Conservation (phyloP, 805 yeast genomes). For the Torulaspora indica region DNA sequence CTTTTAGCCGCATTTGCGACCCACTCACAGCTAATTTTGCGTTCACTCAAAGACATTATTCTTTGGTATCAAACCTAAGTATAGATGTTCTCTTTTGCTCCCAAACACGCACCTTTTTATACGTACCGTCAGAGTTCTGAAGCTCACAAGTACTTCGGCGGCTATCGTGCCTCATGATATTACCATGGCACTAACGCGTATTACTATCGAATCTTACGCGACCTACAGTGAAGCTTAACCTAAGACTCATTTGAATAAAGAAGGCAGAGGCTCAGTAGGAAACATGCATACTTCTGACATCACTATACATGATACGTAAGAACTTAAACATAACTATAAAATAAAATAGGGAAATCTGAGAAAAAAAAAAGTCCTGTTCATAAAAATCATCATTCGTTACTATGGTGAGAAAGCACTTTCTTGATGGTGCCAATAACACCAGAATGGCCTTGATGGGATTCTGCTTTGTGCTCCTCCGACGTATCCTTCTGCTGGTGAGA, state of each 20-base stretch:
- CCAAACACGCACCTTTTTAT: neutral
- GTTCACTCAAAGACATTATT: neutral
- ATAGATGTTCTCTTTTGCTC: neutral
- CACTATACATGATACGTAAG: constrained; percentile 1
- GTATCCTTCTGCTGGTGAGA: constrained; percentile 1
- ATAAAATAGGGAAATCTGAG: neutral
- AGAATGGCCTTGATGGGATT: constrained; percentile 5
- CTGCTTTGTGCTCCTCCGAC: neutral
- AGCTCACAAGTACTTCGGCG: neutral
- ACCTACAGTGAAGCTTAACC: no score
- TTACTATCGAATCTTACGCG: no score
- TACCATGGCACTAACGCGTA: no score
- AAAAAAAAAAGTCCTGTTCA: constrained; percentile 3
- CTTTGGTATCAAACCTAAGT: neutral
- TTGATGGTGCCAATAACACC: constrained; percentile 12
- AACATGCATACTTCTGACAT: constrained; percentile 2
- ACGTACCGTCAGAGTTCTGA: neutral
- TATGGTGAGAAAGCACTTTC: constrained; percentile 6
- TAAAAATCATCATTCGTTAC: neutral
- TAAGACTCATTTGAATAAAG: no score
- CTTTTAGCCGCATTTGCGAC: neutral
- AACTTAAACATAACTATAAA: neutral
- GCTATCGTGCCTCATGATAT: neutral
- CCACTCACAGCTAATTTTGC: neutral
- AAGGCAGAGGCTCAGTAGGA: no score